Percentiles rank a stretch among this genome's conserved stretches.
Evolutionary conservation across 106 monocot species (phyloP).

Genomic region (Posidonia australis): DNA sequence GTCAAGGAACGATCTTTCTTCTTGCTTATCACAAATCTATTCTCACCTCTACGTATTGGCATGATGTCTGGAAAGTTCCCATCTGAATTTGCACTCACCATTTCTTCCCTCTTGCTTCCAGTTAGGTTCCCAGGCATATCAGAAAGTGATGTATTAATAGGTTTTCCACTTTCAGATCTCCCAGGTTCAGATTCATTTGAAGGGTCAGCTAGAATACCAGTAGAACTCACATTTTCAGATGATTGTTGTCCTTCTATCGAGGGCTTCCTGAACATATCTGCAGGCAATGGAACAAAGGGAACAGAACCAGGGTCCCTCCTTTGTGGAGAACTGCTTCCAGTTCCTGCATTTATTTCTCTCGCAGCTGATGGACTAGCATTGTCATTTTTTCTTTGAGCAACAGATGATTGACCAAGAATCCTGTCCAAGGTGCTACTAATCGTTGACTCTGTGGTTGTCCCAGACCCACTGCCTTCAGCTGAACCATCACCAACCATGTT

Average conservation of each 20-base stretch:
- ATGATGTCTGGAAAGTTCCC: constrained; percentile 79
- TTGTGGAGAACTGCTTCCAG: constrained; percentile 10
- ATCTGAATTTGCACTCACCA: constrained; percentile 15
- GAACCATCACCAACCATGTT: constrained; percentile 6
- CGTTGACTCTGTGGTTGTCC: constrained; percentile 12
- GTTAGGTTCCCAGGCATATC: not conserved
- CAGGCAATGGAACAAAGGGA: constrained; percentile 72
- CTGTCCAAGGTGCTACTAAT: constrained; percentile 66
- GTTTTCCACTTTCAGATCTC: not conserved
- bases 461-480: not conserved
- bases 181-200: not conserved
- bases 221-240: not conserved
- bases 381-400: constrained; percentile 7
- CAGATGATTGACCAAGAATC: constrained; percentile 52
- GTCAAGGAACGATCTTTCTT: constrained; percentile 75
- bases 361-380: not conserved
- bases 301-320: constrained; percentile 35
- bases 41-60: constrained; percentile 90
- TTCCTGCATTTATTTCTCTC: constrained; percentile 8
- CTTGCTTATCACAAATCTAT: constrained; percentile 64
- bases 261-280: constrained; percentile 42
- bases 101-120: constrained; percentile 13
- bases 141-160: not conserved
- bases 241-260: not conserved
- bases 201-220: not conserved